Conservation (phyloP, 2,329 filamentous ascomycete species). For the Chaetomium globosum region DNA sequence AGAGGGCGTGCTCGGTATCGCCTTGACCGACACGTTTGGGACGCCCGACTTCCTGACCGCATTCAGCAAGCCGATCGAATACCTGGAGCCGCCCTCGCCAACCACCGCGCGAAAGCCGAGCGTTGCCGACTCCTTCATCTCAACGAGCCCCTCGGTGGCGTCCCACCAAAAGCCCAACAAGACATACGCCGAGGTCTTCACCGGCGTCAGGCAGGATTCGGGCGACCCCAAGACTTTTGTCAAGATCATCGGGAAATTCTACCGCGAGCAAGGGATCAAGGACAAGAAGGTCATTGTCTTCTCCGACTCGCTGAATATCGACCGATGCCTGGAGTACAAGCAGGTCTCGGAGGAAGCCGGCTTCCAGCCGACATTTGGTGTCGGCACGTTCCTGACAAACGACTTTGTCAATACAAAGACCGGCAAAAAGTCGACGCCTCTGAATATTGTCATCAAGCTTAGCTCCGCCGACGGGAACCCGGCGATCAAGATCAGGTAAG, state of each 20-base stretch:
- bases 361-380: slow-evolving; percentile 86
- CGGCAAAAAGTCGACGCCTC: slow-evolving; percentile 79
- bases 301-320: slow-evolving; percentile 91
- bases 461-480: slow-evolving; percentile 78
- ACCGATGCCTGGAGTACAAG: slow-evolving; percentile 90
- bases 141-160: slow-evolving; percentile 45
- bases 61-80: slow-evolving; percentile 68
- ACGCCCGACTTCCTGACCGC: slow-evolving; percentile 84
- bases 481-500: slow-evolving; percentile 82
- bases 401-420: slow-evolving; percentile 77
- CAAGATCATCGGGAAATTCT: slow-evolving; percentile 77
- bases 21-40: slow-evolving; percentile 94
- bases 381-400: slow-evolving; percentile 95
- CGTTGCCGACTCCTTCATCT: slow-evolving; percentile 40
- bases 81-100: slow-evolving; percentile 48
- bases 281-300: slow-evolving; percentile 90
- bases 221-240: slow-evolving; percentile 82
- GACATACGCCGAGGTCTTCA: slow-evolving; percentile 80
- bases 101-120: slow-evolving; percentile 38
- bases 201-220: slow-evolving; percentile 86
- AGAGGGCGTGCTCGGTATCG: slow-evolving; percentile 78
- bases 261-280: slow-evolving; percentile 71
- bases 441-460: slow-evolving; percentile 98
- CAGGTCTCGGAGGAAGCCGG: slow-evolving; percentile 74
- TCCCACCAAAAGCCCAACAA: slow-evolving; percentile 48